Conservation (phyloP, 129 eudicot species). For the Silybum marianum region DNA sequence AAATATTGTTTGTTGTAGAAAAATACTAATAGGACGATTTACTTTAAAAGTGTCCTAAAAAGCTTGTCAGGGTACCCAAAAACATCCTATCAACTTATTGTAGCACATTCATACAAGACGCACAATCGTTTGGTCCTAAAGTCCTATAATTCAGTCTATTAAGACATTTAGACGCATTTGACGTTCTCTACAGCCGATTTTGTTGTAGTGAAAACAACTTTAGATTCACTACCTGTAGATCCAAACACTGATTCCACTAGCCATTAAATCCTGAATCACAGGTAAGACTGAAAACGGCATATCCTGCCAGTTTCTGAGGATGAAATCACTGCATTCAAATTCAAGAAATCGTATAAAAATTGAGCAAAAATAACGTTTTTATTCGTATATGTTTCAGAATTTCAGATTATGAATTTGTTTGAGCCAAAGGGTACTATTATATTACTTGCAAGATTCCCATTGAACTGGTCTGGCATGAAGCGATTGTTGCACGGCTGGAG, state of each 20-base stretch:
- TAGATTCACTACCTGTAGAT: slow-evolving; percentile 46
- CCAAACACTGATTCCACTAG: slow-evolving; percentile 62
- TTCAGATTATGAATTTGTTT: background rate
- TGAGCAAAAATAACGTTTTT: background rate
- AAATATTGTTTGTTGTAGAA: no score
- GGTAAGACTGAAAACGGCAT: slow-evolving; percentile 53
- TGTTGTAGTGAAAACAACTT: background rate
- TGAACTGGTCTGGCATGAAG: slow-evolving; percentile 58
- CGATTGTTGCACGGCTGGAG: slow-evolving; percentile 52
- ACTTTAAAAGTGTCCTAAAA: background rate
- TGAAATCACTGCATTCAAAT: slow-evolving; percentile 3
- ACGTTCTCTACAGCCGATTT: background rate
- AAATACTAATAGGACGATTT: background rate
- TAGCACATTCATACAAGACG: background rate
- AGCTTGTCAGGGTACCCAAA: background rate
- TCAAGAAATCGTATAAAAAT: background rate
- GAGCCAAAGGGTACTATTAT: slow-evolving; percentile 27
- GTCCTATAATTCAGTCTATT: background rate
- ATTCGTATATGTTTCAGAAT: background rate
- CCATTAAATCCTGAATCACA: slow-evolving; percentile 50
- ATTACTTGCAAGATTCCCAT: slow-evolving; percentile 64
- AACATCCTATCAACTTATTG: background rate
- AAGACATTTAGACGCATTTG: background rate
- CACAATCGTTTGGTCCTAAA: background rate
- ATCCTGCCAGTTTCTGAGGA: slow-evolving; percentile 32